These are phyloP conservation scores for Fistulifera solaris DNA, from an alignment of 108 stramenopile genomes.

Conservation along the genomic window DNA sequence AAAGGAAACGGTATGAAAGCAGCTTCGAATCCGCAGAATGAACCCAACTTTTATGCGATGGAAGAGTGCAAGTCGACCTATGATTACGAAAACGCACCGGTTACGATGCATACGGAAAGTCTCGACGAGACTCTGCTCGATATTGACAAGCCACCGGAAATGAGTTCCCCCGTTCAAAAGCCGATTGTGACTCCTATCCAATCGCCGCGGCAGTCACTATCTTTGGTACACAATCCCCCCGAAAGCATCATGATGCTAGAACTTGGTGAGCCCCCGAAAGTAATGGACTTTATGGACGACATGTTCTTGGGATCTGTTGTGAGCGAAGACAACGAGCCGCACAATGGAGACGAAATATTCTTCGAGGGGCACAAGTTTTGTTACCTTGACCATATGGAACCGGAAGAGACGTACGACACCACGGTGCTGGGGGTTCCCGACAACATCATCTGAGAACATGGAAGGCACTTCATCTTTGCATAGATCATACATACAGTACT, in stretches of 20 bases:
- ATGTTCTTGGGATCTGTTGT: background rate
- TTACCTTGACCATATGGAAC: constrained; percentile 40
- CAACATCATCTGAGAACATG: too few species aligned
- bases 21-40: constrained; percentile 26
- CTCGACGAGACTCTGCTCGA: background rate
- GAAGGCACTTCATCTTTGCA: too few species aligned
- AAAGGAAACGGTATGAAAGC: constrained; percentile 34
- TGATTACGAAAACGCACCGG: background rate
- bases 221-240: background rate
- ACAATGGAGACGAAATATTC: constrained; percentile 34
- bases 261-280: background rate
- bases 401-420: constrained; percentile 9
- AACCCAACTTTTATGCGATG: constrained; percentile 40
- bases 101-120: background rate
- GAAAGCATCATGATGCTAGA: background rate
- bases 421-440: too few species aligned
- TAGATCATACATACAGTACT: too few species aligned
- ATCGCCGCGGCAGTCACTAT: background rate
- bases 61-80: constrained; percentile 10
- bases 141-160: background rate
- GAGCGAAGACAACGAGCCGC: background rate
- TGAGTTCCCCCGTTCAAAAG: background rate
- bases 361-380: constrained; percentile 57
- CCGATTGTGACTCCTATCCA: background rate
- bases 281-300: background rate